Evolutionary conservation across 371 early-diverging fungal genomes (phyloP).

Genomic region (Thermomucor indicae-seudaticae): DNA sequence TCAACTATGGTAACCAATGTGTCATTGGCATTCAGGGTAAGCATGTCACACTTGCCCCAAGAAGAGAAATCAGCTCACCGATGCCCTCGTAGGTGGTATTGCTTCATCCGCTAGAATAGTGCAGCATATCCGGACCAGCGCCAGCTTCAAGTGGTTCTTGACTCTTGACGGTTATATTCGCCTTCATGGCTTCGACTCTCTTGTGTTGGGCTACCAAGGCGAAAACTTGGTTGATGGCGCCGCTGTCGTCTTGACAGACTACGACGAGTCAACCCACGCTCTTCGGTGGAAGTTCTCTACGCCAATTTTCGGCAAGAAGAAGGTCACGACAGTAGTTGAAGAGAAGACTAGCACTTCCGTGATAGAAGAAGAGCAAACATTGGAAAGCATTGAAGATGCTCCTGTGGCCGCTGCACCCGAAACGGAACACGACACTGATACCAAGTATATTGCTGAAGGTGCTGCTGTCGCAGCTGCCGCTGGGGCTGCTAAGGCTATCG

Average conservation of each 20-base stretch:
- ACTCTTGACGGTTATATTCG: constrained; percentile 35
- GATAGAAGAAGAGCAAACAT: background rate
- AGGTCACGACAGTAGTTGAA: background rate
- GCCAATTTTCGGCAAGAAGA: constrained; percentile 35
- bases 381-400: background rate
- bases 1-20: constrained; percentile 47
- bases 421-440: constrained; percentile 20
- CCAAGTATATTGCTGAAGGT: constrained; percentile 1
- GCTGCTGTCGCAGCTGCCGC: constrained; percentile 1
- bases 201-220: constrained; percentile 19
- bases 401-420: background rate
- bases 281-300: constrained; percentile 38
- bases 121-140: constrained; percentile 17
- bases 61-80: background rate
- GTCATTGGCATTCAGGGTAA: constrained; percentile 39
- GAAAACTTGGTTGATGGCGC: constrained; percentile 1
- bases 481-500: constrained; percentile 5
- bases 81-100: constrained; percentile 12
- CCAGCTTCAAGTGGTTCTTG: constrained; percentile 36
- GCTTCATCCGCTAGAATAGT: constrained; percentile 14
- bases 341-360: background rate
- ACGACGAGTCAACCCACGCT: background rate
- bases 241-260: background rate
- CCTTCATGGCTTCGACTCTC: constrained; percentile 21
- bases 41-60: background rate